These are phyloP conservation scores for Alternaria sp. DNA, from an alignment of 2,329 filamentous ascomycete genomes.

Conservation along the genomic window DNA sequence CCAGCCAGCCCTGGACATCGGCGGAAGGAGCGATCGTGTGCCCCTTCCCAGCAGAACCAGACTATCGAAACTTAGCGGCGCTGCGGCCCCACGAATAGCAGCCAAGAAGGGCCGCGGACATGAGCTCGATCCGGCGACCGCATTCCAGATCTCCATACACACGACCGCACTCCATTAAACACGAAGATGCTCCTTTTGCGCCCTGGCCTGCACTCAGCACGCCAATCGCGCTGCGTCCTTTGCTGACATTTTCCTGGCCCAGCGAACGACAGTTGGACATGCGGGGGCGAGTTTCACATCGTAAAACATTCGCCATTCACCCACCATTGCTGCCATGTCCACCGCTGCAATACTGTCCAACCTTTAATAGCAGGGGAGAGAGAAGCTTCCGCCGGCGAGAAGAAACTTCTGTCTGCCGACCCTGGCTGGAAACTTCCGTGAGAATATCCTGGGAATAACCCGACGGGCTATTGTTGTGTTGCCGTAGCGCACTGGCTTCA, in stretches of 20 bases:
- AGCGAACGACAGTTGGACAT: neutral
- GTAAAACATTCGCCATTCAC: neutral
- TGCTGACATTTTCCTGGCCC: neutral
- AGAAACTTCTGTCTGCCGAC: neutral
- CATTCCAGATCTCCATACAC: conserved; percentile 1
- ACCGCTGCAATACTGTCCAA: neutral
- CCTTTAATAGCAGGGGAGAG: neutral
- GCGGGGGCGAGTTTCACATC: conserved; percentile 3
- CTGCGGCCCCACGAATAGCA: conserved; percentile 5
- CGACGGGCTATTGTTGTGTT: conserved; percentile 8
- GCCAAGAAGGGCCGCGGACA: conserved; percentile 3
- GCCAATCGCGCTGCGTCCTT: neutral
- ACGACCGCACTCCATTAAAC: neutral
- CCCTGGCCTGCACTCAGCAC: neutral
- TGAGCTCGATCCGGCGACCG: neutral
- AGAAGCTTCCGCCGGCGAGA: neutral
- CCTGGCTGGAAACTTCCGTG: neutral
- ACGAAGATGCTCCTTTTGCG: neutral
- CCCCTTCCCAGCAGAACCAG: neutral
- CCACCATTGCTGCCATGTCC: neutral
- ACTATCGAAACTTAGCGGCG: conserved; percentile 19
- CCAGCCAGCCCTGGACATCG: neutral
- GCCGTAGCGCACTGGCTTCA: conserved; percentile 1
- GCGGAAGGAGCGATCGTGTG: conserved; percentile 5
- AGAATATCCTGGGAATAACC: neutral